A percentile compares a stretch with the other conserved stretches of the same genome.
These are phyloP conservation scores for Arctium lappa DNA, from an alignment of 129 eudicot species.

Conservation along the genomic window DNA sequence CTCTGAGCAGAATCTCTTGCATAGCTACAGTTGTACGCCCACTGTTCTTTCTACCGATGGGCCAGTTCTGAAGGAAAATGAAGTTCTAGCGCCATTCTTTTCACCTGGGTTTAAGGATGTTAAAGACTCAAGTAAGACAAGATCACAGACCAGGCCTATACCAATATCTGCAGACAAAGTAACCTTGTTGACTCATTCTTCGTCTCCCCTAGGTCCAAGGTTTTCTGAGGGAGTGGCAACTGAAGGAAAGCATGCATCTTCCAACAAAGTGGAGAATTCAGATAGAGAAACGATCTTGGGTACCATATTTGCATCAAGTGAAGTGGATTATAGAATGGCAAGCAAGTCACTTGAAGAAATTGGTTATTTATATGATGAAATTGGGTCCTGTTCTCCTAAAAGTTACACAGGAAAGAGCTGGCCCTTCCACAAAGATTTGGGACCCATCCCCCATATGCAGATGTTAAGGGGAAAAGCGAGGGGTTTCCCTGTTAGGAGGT, in stretches of 20 bases:
- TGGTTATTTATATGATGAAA: conserved; percentile 24
- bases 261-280: conserved; percentile 22
- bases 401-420: conserved; percentile 39
- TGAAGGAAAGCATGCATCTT: conserved; percentile 15
- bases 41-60: conserved; percentile 59
- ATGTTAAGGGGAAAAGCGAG: conserved; percentile 32
- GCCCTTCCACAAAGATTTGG: conserved; percentile 37
- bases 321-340: conserved; percentile 42
- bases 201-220: conserved; percentile 68
- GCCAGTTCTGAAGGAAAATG: conserved; percentile 48
- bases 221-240: conserved; percentile 23
- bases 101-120: conserved; percentile 22
- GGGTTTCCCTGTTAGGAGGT: conserved; percentile 60
- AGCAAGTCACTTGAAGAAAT: conserved; percentile 45
- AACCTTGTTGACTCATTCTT: conserved; percentile 34
- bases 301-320: conserved; percentile 33
- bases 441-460: conserved; percentile 5
- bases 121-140: conserved; percentile 25
- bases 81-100: conserved; percentile 29
- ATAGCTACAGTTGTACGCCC: conserved; percentile 24
- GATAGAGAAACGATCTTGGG: conserved; percentile 33
- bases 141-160: conserved; percentile 22
- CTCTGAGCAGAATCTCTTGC: conserved; percentile 19
- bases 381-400: conserved; percentile 37
- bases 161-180: conserved; percentile 39